Evolutionary conservation across 2,329 filamentous ascomycete species (phyloP).

Genomic region (Acrodontium crateriforme): DNA sequence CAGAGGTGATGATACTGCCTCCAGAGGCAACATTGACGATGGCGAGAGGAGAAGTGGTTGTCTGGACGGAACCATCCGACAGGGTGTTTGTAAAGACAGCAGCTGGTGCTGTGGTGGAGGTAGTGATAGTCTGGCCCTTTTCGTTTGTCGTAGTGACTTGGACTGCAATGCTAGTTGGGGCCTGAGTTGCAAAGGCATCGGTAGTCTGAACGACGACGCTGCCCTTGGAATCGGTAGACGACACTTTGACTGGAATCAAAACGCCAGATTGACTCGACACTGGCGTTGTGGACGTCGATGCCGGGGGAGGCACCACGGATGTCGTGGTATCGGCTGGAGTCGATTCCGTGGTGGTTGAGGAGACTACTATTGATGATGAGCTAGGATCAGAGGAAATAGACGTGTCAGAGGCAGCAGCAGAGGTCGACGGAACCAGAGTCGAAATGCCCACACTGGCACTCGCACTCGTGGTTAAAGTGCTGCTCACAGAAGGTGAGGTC

Average conservation of each 20-base stretch:
- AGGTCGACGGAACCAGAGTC: constrained; percentile 1
- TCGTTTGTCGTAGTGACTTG: constrained; percentile 19
- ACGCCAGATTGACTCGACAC: constrained; percentile 15
- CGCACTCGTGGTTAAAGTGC: neutral
- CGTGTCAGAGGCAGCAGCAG: constrained; percentile 5
- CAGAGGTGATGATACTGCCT: constrained; percentile 24
- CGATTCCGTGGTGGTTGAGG: constrained; percentile 9
- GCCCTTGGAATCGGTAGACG: constrained; percentile 26
- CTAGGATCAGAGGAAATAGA: constrained; percentile 1
- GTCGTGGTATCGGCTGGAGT: constrained; percentile 8
- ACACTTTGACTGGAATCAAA: constrained; percentile 26
- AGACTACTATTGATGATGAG: constrained; percentile 6
- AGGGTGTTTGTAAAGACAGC: constrained; percentile 28
- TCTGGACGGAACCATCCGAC: constrained; percentile 22
- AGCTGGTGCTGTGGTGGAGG: constrained; percentile 26
- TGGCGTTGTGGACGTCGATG: constrained; percentile 2
- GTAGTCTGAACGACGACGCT: constrained; percentile 23
- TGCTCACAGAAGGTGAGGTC: constrained; percentile 6
- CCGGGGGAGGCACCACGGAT: constrained; percentile 7
- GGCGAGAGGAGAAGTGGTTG: constrained; percentile 23
- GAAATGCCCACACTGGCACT: neutral
- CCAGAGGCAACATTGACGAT: constrained; percentile 26
- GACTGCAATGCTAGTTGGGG: constrained; percentile 18
- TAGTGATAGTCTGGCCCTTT: constrained; percentile 16
- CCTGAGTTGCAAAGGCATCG: constrained; percentile 23